Percentiles rank a stretch among this genome's conserved stretches.
Conservation (phyloP, 2,329 filamentous ascomycete species). For the Colletotrichum sansevieriae region DNA sequence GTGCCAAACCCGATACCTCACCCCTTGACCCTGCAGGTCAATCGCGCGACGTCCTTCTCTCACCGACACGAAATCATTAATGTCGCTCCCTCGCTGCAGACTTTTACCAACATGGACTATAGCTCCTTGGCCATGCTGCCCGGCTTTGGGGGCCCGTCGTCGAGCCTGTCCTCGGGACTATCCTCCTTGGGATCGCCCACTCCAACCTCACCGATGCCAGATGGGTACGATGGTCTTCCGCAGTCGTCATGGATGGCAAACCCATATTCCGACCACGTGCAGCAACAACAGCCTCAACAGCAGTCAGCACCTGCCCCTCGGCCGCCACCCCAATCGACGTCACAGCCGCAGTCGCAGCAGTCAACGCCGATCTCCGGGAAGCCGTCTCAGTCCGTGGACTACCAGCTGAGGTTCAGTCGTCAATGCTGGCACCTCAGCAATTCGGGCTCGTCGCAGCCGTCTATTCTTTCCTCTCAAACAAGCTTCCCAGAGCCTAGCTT, state of each 20-base stretch:
- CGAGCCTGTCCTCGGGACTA: slow-evolving; percentile 51
- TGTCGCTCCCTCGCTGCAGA: slow-evolving; percentile 54
- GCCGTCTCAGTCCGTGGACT: slow-evolving; percentile 42
- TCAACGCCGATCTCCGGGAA: slow-evolving; percentile 28
- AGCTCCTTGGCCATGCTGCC: slow-evolving; percentile 62
- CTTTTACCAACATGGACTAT: slow-evolving; percentile 59
- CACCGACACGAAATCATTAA: slow-evolving; percentile 60
- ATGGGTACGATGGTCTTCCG: slow-evolving; percentile 49
- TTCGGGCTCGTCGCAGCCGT: slow-evolving; percentile 44
- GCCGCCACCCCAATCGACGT: slow-evolving; percentile 46
- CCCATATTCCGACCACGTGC: slow-evolving; percentile 50
- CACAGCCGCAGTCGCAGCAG: slow-evolving; percentile 32
- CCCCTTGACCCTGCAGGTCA: slow-evolving; percentile 61
- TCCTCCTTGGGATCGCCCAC: slow-evolving; percentile 51
- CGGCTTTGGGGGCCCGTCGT: slow-evolving; percentile 51
- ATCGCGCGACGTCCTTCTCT: slow-evolving; percentile 62
- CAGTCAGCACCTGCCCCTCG: slow-evolving; percentile 48
- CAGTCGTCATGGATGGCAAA: slow-evolving; percentile 55
- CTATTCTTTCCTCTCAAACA: slow-evolving; percentile 44
- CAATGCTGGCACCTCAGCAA: slow-evolving; percentile 64
- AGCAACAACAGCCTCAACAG: slow-evolving; percentile 37
- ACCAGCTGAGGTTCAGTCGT: slow-evolving; percentile 65
- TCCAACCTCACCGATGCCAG: slow-evolving; percentile 44
- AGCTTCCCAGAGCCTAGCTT: slow-evolving; percentile 60
- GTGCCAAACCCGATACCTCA: slow-evolving; percentile 46